Evolutionary conservation across 129 eudicot genomes (phyloP).

Genomic region (Helichrysum umbraculigerum): DNA sequence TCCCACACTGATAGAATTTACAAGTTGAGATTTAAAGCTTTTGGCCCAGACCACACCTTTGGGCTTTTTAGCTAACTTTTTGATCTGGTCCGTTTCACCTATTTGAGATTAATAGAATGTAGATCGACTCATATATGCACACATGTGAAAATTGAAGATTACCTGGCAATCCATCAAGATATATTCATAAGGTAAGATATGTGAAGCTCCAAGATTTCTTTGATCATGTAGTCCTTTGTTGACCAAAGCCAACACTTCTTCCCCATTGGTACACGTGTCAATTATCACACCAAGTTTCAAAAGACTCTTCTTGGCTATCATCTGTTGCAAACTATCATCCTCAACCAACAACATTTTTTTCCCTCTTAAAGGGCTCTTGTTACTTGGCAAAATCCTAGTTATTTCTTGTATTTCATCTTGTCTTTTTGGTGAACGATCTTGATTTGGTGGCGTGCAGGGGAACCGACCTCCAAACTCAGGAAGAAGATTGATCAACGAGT

Average conservation of each 20-base stretch:
- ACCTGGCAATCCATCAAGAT: constrained; percentile 71
- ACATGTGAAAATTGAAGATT: background rate
- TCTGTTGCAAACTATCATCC: constrained; percentile 33
- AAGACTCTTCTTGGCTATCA: constrained; percentile 30
- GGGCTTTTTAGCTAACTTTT: background rate
- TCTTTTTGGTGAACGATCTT: background rate
- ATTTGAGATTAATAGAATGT: background rate
- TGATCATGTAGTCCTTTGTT: constrained; percentile 36
- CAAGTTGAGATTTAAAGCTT: no score
- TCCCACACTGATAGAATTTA: background rate
- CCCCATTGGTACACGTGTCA: constrained; percentile 41
- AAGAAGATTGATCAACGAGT: constrained; percentile 41
- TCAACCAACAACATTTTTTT: constrained; percentile 47
- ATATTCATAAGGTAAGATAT: constrained; percentile 44
- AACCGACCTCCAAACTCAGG: constrained; percentile 49
- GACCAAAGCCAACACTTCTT: constrained; percentile 41
- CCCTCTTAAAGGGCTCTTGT: constrained; percentile 38
- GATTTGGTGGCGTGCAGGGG: constrained; percentile 18
- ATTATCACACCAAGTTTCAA: constrained; percentile 30
- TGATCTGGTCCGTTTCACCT: background rate
- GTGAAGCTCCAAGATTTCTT: constrained; percentile 25
- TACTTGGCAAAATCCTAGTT: constrained; percentile 7
- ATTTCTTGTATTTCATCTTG: constrained; percentile 21
- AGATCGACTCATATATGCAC: background rate
- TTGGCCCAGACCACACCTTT: no score